Conservation (phyloP, 2,329 filamentous ascomycete genomes). For the Botrytis tulipae region DNA sequence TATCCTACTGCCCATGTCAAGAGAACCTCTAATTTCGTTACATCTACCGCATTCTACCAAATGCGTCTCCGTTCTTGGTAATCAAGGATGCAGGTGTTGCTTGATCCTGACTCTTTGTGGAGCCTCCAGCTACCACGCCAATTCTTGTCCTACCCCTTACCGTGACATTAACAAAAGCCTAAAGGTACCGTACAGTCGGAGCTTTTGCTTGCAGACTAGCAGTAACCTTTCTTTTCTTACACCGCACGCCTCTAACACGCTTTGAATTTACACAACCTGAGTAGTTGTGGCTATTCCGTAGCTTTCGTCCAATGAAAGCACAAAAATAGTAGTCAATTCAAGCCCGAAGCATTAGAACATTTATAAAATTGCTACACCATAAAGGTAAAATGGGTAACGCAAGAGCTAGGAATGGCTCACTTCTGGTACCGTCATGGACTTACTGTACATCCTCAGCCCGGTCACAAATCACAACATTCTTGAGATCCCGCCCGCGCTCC, state of each 20-base stretch:
- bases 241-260: slow-evolving; percentile 1
- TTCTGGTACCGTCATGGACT: slow-evolving; percentile 11
- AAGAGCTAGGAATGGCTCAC: not conserved
- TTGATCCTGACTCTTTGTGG: not conserved
- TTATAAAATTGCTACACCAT: not conserved
- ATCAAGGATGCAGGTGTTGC: not conserved
- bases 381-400: not conserved
- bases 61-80: not conserved
- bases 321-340: not conserved
- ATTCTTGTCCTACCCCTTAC: not conserved
- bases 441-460: slow-evolving; percentile 17
- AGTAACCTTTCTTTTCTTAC: not conserved
- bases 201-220: not conserved
- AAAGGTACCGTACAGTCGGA: slow-evolving; percentile 8
- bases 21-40: slow-evolving; percentile 14
- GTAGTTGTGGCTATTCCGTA: not conserved
- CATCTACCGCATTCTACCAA: not conserved
- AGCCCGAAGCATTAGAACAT: not conserved
- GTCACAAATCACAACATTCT: slow-evolving; percentile 16
- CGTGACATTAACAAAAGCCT: slow-evolving; percentile 15
- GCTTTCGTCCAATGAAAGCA: not conserved
- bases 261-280: slow-evolving; percentile 12
- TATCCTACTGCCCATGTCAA: not conserved
- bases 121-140: slow-evolving; percentile 3
- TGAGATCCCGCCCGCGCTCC: slow-evolving; percentile 11